Conservation (phyloP, 805 yeast genomes). For the Metahyphopichia silvanorum region DNA sequence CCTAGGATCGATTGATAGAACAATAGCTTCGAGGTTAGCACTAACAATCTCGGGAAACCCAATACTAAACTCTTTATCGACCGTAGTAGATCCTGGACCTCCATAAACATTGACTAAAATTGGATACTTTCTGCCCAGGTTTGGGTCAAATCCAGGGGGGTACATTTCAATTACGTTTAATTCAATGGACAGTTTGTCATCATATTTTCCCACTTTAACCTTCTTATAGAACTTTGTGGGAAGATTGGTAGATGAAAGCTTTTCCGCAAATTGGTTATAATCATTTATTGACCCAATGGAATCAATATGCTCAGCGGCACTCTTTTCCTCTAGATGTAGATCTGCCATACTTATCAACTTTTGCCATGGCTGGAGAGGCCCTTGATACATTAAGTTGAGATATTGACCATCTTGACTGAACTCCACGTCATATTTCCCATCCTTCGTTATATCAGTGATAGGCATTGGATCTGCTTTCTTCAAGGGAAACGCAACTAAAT, state of each 20-base stretch:
- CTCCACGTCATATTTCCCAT: constrained; percentile 63
- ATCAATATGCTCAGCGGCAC: constrained; percentile 11
- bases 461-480: constrained; percentile 33
- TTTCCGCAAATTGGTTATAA: constrained; percentile 9
- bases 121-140: constrained; percentile 46
- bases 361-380: constrained; percentile 82
- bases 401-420: constrained; percentile 76
- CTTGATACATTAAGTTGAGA: constrained; percentile 61
- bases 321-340: constrained; percentile 10
- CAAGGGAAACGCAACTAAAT: constrained; percentile 65
- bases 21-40: constrained; percentile 56
- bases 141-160: constrained; percentile 53
- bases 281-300: constrained; percentile 13
- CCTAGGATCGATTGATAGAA: constrained; percentile 71
- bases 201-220: constrained; percentile 25
- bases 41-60: constrained; percentile 60
- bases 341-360: constrained; percentile 47
- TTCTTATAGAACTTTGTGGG: constrained; percentile 48
- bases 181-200: constrained; percentile 23
- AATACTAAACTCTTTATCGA: constrained; percentile 42
- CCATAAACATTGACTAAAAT: constrained; percentile 69
- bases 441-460: constrained; percentile 48
- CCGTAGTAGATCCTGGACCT: constrained; percentile 75
- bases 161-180: constrained; percentile 58
- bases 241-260: constrained; percentile 36